These are phyloP conservation scores for Phytomonas serpens DNA, from an alignment of 208 protist species.

Conservation along the genomic window DNA sequence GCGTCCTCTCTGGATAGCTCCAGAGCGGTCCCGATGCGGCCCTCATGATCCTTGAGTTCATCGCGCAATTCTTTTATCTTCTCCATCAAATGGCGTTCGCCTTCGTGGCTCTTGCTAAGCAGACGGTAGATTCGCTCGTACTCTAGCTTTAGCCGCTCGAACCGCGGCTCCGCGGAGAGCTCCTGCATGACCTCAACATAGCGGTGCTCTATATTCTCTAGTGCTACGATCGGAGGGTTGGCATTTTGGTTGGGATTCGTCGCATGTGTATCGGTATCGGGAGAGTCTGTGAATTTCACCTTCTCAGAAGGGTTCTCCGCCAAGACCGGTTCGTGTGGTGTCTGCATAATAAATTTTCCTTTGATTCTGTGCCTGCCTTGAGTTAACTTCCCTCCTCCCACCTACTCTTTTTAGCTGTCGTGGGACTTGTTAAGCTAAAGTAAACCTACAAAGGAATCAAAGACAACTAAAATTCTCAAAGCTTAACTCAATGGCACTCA, in stretches of 20 bases:
- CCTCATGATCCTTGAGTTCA: constrained; percentile 93
- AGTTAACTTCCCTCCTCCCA: background rate
- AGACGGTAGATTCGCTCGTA: constrained; percentile 97
- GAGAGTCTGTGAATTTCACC: background rate
- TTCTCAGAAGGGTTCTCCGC: background rate
- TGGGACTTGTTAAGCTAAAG: background rate
- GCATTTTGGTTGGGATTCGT: constrained; percentile 1
- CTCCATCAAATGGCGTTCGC: constrained; percentile 94
- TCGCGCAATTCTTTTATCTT: constrained; percentile 92
- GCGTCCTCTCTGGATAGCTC: constrained; percentile 95
- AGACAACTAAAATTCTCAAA: background rate
- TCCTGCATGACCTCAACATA: constrained; percentile 92
- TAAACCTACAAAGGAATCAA: constrained; percentile 5
- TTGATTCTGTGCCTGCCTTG: background rate
- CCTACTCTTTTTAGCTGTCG: constrained; percentile 6
- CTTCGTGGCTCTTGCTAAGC: constrained; percentile 95
- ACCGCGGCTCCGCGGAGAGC: constrained; percentile 89
- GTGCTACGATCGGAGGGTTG: constrained; percentile 39
- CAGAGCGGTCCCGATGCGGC: constrained; percentile 95
- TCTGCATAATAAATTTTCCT: constrained; percentile 4
- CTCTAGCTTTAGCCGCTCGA: constrained; percentile 94
- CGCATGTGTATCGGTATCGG: background rate
- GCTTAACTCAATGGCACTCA: background rate
- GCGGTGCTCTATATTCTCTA: constrained; percentile 92
- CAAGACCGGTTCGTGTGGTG: background rate